Conservation (phyloP, 768 basidiomycete genomes). For the Lactarius trivialis region DNA sequence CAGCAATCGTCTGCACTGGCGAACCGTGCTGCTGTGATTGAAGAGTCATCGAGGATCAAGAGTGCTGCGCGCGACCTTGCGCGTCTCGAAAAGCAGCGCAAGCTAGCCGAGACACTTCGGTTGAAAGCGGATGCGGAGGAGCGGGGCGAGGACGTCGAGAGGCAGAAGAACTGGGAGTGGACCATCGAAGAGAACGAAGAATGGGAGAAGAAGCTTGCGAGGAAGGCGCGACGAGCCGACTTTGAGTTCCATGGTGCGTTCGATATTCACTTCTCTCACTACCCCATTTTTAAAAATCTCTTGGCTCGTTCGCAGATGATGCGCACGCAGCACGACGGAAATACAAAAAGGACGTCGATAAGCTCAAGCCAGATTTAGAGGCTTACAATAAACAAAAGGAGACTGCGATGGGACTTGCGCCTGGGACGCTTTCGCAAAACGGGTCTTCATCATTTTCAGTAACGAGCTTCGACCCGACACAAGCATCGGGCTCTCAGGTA, state of each 20-base stretch:
- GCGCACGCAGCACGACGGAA: slow-evolving; percentile 80
- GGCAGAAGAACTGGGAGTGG: slow-evolving; percentile 92
- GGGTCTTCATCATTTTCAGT: slow-evolving; percentile 35
- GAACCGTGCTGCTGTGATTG: slow-evolving; percentile 80
- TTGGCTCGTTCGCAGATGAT: slow-evolving; percentile 52
- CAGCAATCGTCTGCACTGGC: slow-evolving; percentile 73
- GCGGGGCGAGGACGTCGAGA: slow-evolving; percentile 84
- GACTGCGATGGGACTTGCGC: slow-evolving; percentile 64
- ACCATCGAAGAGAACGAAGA: slow-evolving; percentile 92
- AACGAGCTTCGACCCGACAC: slow-evolving; percentile 48
- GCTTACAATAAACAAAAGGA: slow-evolving; percentile 90
- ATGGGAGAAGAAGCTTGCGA: slow-evolving; percentile 87
- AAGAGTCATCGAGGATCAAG: slow-evolving; percentile 76
- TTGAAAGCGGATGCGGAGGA: slow-evolving; percentile 86
- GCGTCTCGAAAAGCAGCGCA: slow-evolving; percentile 82
- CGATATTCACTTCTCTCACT: not conserved
- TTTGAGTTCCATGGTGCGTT: slow-evolving; percentile 85
- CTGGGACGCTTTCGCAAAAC: slow-evolving; percentile 53
- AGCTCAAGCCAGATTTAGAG: slow-evolving; percentile 80
- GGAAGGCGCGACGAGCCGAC: slow-evolving; percentile 80
- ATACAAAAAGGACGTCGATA: slow-evolving; percentile 90
- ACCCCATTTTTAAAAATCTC: not conserved
- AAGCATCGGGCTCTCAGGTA: slow-evolving; percentile 38
- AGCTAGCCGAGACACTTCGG: slow-evolving; percentile 81
- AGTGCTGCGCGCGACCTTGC: slow-evolving; percentile 72